Evolutionary conservation across 2,329 filamentous ascomycete species (phyloP), one percentile per base, ranked within the genome.

Genomic region (Ilyonectria sp.): DNA sequence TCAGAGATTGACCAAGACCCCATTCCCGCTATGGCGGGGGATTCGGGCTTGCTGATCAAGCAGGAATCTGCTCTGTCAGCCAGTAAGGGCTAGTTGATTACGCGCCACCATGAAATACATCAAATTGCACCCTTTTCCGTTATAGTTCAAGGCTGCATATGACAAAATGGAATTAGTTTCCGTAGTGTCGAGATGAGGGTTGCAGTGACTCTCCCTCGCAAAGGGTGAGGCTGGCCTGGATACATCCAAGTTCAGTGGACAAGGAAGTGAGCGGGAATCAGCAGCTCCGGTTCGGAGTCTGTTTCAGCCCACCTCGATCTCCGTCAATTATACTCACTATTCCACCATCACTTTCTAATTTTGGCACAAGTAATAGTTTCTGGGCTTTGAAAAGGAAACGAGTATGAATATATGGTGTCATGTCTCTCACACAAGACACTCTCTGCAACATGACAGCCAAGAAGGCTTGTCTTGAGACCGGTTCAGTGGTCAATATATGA

Each of bases 31-130:
- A 23, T 46, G 43, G 37, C 40, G 19, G 37, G 19, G 21, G 26
- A 46, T 26, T 46, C 11, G 35, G 52, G 15, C 5, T 55, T 46
- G 54, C 54, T 57, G 54, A 57, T 57, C 54, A 57, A 57, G 54
- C 54, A 57, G 47, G 54, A 26, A 33, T 46, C n/a, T 19, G 37
- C 13, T 19, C 54, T 10, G 40, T 57, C 23, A 57, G 13, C 37
- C 17, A 46, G 23, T 29, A 13, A 4, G 37, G 35, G 23, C 10
- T 21, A 35, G 13, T 33, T 46, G 37, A 57, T 57, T 43, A 56
- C 53, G 23, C 7, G 53, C 35, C 21, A 33, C 17, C 19, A 8
- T 43, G 2, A 6, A 43, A 17, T n/a, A 8, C n/a, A 17, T 43
- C 15, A n/a, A 4, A 15, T 8, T 43, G 15, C 8, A 8, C 5